Base-by-base conservation (phyloP, 1,284 basidiomycete genomes). In the Papiliotrema flavescens region DNA sequence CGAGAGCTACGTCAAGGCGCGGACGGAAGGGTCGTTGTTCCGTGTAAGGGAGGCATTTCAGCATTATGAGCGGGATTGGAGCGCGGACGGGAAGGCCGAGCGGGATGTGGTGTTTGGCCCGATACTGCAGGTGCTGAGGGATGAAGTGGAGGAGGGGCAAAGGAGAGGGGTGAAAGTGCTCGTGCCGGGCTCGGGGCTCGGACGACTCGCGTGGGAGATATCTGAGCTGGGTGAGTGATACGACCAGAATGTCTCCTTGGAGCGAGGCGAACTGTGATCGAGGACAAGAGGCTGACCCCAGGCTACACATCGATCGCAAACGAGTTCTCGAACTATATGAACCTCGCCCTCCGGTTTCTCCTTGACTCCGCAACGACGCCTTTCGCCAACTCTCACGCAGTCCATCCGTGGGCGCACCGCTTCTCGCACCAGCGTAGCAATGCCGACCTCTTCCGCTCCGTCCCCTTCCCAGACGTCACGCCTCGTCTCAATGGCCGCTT, bases 1-100 rank as follows among this genome's bases (percentile, higher is more conserved):
- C 34, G 26, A 3, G 20, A 36, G 22, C 2, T 8, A 14, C 20
- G 52, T 47, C 19, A 36, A 23, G 22, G 17, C n/a, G 4, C 37
- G 35, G n/a, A 45, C 19, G 17, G 28, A 34, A 4, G 54, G 54
- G 13, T 36, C 49, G 14, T 15, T 51, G 19, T 56, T 56, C 34
- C 36, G 54, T 23, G 48, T 32, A 14, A 37, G 54, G 20, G 54
- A 56, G 28, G 49, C 54, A 11, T 34, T 55, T 19, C 44, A 51
- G 43, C 54, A 55, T 37, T 37, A 34, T n/a, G 42, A 43, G 15
- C 19, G 49, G 42, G 49, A 51, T 23, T 51, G 49, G 49, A 51
- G 40, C 26, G 49, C 43, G 34, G 49, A 51, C 17, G 49, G 49
- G n/a, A 20, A 6, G 32, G 48, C 6, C 7, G 48, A 49, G 48